Conservation (phyloP, 2,329 filamentous ascomycete genomes). For the Raffaelea albimanens region DNA sequence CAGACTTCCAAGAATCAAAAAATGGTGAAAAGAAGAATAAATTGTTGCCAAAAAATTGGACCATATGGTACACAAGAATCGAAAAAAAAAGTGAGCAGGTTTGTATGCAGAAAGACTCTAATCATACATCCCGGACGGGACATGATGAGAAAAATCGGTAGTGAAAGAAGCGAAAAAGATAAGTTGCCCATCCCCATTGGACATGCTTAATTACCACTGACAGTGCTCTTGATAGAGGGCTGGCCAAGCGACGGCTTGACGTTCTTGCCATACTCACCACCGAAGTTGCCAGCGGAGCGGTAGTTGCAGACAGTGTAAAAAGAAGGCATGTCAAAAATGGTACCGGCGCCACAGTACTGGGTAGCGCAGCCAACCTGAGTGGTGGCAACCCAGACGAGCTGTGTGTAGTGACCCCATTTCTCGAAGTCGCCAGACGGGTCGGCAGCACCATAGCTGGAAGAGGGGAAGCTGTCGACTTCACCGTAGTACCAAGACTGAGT, state of each 20-base stretch:
- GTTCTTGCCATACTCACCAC: slow-evolving; percentile 39
- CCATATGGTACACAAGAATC: slow-evolving; percentile 2
- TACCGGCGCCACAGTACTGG: slow-evolving; percentile 42
- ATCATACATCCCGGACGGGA: slow-evolving; percentile 1
- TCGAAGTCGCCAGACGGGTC: slow-evolving; percentile 56
- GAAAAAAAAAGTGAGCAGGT: slow-evolving; percentile 5
- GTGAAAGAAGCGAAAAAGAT: no score
- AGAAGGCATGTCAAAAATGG: slow-evolving; percentile 40
- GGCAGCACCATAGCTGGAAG: slow-evolving; percentile 46
- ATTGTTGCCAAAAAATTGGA: neutral
- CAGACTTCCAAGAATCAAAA: neutral
- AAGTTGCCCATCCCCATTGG: neutral
- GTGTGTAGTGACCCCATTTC: slow-evolving; percentile 64
- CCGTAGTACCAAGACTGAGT: slow-evolving; percentile 85
- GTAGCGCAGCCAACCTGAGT: slow-evolving; percentile 54
- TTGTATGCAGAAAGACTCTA: neutral
- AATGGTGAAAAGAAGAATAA: slow-evolving; percentile 6
- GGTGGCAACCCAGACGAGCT: slow-evolving; percentile 62
- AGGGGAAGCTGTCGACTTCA: slow-evolving; percentile 52
- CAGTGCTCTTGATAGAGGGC: slow-evolving; percentile 16
- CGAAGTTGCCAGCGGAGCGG: slow-evolving; percentile 48
- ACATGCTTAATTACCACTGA: slow-evolving; percentile 12
- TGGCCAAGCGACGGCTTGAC: slow-evolving; percentile 33
- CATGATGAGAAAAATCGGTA: no score
- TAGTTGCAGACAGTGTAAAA: slow-evolving; percentile 90